These are phyloP conservation scores for Malus orientalis DNA, from an alignment of 306 rosid genomes.

Conservation along the genomic window DNA sequence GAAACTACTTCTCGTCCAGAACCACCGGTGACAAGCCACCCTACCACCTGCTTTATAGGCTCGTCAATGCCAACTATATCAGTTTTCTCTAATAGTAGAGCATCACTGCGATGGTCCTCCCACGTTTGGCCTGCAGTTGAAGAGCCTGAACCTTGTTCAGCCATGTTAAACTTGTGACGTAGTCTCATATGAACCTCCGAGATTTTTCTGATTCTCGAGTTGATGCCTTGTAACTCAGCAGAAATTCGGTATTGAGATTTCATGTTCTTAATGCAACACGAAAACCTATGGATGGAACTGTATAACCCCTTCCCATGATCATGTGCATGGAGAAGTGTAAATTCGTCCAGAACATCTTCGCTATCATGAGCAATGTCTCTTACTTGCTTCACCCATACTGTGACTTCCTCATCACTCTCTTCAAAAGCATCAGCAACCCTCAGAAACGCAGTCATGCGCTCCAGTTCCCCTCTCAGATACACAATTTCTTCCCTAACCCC, in stretches of 20 bases:
- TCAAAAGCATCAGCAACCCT: too few relatives aligned
- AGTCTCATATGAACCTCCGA: constrained; percentile 3
- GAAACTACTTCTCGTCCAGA: constrained; percentile 34
- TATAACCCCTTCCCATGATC: too few relatives aligned
- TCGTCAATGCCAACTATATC: constrained; percentile 44
- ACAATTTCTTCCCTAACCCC: too few relatives aligned
- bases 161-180: neutral
- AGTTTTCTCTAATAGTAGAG: constrained; percentile 41
- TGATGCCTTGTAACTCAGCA: constrained; percentile 11
- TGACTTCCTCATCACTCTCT: too few relatives aligned
- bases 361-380: too few relatives aligned
- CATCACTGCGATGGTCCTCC: constrained; percentile 36
- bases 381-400: too few relatives aligned
- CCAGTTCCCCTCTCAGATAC: too few relatives aligned
- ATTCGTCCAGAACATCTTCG: too few relatives aligned
- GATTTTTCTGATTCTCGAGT: constrained; percentile 8
- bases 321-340: too few relatives aligned
- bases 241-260: constrained; percentile 8
- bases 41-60: constrained; percentile 23
- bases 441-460: too few relatives aligned
- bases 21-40: constrained; percentile 21
- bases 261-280: constrained; percentile 12
- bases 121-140: constrained; percentile 12
- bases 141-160: constrained; percentile 15
- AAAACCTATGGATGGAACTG: neutral